Evolutionary conservation across 768 basidiomycete genomes (phyloP), one percentile per base, ranked within the genome.

Genomic region (Pleurotus platypus): DNA sequence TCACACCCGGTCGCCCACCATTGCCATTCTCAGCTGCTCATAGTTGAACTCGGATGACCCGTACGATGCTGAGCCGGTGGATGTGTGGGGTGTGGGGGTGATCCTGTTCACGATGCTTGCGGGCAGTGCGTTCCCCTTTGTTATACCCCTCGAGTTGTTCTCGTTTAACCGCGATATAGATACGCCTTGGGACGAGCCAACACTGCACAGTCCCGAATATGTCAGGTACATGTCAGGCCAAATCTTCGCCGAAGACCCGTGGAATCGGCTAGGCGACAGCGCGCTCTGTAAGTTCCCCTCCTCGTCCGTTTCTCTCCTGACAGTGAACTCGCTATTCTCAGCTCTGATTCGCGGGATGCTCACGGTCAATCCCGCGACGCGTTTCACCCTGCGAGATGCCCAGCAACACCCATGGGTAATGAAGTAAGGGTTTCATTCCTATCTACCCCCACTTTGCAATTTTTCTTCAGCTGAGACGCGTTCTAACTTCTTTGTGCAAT

Each of bases 121-220:
- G 6, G 97, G 97, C 47, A 98, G 96, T 96, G 67, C 37, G 87
- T 78, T 4, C 40, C 59, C 18, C 61, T 45, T 48, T n/a, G 39
- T 38, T 20, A 7, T 48, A 39, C 22, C 15, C 58, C 30, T 26
- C n/a, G 16, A 2, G 18, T 16, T 48, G 8, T 42, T 38, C 8
- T 46, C 37, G 1, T 27, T 5, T 59, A 45, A 35, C 22, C 46
- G 3, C 18, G 51, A 22, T 20, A 6, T 37, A 98, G 95, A 97
- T 65, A 98, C 97, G 0, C 97, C 97, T 2, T 98, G 97, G 97
- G 97, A 98, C 65, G 89, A 95, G 66, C 93, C 97, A 2, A 92
- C 94, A 0, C 63, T 68, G 1, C 75, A 76, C n/a, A 90, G 89
- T 58, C 82, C 84, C 1, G 97, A 98, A 69, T 99, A 83, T 64